phyloP scores from a whole-genome alignment of 164 flowering plant genomes.

The Nelumbo lutea region DNA sequence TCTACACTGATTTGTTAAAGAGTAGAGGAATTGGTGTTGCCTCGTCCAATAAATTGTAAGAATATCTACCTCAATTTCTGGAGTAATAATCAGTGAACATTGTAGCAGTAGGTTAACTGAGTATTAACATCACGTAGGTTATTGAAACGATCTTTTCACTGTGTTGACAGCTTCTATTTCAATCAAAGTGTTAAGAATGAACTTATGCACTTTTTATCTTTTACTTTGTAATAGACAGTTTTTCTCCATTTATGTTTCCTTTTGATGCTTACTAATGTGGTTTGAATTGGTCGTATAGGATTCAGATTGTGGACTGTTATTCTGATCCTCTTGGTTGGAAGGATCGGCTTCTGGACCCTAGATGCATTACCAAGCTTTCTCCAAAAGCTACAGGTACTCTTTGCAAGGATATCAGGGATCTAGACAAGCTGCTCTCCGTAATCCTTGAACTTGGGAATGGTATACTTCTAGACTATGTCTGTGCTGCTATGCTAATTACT shows the following conservation, averaged over 20 bases:
- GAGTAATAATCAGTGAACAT: not conserved
- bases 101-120: not conserved
- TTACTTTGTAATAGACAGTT: not conserved
- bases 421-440: slow-evolving; percentile 45
- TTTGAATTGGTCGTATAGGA: slow-evolving; percentile 32
- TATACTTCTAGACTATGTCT: slow-evolving; percentile 14
- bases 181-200: no score
- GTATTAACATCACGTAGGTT: not conserved
- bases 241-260: not conserved
- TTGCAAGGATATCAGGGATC: slow-evolving; percentile 51
- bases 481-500: not conserved
- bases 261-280: not conserved
- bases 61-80: not conserved
- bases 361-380: slow-evolving; percentile 6
- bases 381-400: slow-evolving; percentile 20
- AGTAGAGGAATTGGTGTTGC: slow-evolving; percentile 36
- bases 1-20: slow-evolving; percentile 52
- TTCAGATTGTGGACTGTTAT: slow-evolving; percentile 77
- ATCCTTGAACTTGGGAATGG: slow-evolving; percentile 71
- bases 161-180: not conserved
- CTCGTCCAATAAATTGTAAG: slow-evolving; percentile 43
- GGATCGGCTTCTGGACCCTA: slow-evolving; percentile 27
- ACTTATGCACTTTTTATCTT: not conserved
- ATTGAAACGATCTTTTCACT: no score
- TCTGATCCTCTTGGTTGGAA: slow-evolving; percentile 96